Evolutionary conservation across 1,284 basidiomycete species (phyloP), one percentile per base, ranked within the genome.

Genomic region (Testicularia cyperi): DNA sequence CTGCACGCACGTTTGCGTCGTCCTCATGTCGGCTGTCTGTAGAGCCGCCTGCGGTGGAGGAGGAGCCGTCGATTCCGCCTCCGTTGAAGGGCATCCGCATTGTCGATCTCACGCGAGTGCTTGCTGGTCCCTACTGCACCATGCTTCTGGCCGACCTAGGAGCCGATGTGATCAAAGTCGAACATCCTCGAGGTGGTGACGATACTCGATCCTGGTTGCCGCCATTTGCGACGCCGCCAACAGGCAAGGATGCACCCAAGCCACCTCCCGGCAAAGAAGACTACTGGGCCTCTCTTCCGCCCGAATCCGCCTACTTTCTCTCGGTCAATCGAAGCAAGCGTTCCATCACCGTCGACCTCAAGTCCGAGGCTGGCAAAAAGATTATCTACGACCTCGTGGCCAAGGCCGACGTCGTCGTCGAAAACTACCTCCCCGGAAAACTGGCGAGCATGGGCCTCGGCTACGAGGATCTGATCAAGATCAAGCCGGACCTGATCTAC

Each of bases 221-320:
- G 1, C 69, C 69, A 3, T 68, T 64, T 18, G 57, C 65, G 19
- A 4, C 37, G 31, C 56, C 61, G 3, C 44, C 53, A 3, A 54
- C 46, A 6, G 57, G 51, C 27, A 55, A 54, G 21, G 43, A 61
- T 13, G 57, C 57, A 6, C 40, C 29, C 3, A 58, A 55, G 26
- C 55, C 36, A 12, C 61, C 39, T 21, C 57, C 75, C 19, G 82
- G 82, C 46, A 78, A 85, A 1, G 75, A 81, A 6, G 84, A 90
- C 70, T 71, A 76, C 37, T 78, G 77, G 77, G 60, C 57, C 20
- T 55, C 62, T 12, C 81, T 91, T 0, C 90, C 91, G 4, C 84
- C 90, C 8, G 92, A 96, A 77, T 89, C 88, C 3, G 90, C 92
- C 0, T 97, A 97, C 77, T 97, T 95, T 73, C 82, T 97, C 13